These are phyloP conservation scores for Auricularia cornea DNA, from an alignment of 768 basidiomycete genomes.

Conservation along the genomic window DNA sequence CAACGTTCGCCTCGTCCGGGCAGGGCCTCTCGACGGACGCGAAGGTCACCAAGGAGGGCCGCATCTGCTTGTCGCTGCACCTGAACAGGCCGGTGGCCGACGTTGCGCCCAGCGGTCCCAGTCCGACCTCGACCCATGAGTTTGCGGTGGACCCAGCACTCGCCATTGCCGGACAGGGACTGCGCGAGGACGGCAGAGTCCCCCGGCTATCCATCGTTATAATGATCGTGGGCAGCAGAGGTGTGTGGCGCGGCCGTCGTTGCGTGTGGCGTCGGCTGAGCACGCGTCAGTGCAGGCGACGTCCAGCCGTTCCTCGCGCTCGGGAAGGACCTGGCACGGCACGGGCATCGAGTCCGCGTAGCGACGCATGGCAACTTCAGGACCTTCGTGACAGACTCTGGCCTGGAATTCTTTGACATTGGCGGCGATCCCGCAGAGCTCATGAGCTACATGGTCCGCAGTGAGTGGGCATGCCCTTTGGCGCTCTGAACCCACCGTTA, in stretches of 20 bases:
- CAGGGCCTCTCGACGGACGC: slow-evolving; percentile 37
- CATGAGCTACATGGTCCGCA: slow-evolving; percentile 69
- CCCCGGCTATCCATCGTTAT: slow-evolving; percentile 50
- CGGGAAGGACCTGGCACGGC: slow-evolving; percentile 36
- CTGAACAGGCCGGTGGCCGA: slow-evolving; percentile 43
- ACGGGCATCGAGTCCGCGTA: slow-evolving; percentile 53
- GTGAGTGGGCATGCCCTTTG: slow-evolving; percentile 26
- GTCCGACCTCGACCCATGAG: slow-evolving; percentile 18
- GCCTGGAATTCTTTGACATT: slow-evolving; percentile 51
- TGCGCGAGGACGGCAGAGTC: slow-evolving; percentile 14
- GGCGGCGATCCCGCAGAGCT: slow-evolving; percentile 57
- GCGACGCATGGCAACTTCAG: slow-evolving; percentile 56
- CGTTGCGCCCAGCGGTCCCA: slow-evolving; percentile 24
- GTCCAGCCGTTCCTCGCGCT: slow-evolving; percentile 61
- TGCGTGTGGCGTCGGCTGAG: not conserved
- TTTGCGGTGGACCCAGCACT: slow-evolving; percentile 33
- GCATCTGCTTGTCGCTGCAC: slow-evolving; percentile 39
- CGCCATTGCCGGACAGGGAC: not conserved
- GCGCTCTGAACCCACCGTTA: not conserved
- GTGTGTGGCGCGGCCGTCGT: slow-evolving; percentile 21
- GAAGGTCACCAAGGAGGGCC: slow-evolving; percentile 35
- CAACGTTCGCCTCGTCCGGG: slow-evolving; percentile 31
- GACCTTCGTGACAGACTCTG: slow-evolving; percentile 41
- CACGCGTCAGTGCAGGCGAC: slow-evolving; percentile 37
- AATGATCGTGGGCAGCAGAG: slow-evolving; percentile 60